Percentiles rank a stretch among this genome's conserved stretches.
Evolutionary conservation across 1,139 yeast genomes (phyloP).

Genomic region (Kodamaea derodonti): DNA sequence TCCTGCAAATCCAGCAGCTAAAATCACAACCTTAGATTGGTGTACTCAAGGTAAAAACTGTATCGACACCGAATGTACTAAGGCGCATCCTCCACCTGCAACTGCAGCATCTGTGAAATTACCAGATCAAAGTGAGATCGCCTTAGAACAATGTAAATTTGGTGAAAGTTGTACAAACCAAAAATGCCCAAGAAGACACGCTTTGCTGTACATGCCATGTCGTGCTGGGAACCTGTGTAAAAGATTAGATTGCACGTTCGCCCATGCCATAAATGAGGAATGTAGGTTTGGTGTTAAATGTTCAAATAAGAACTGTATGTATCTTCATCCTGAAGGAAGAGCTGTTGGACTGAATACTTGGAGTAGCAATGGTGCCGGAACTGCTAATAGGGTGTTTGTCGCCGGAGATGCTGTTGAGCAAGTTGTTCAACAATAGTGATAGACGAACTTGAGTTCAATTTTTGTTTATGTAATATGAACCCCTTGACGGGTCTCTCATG

Average conservation of each 20-base stretch:
- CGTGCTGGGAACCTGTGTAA: slow-evolving; percentile 77
- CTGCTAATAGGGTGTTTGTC: slow-evolving; percentile 56
- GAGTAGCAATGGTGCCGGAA: slow-evolving; percentile 18
- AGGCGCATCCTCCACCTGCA: slow-evolving; percentile 77
- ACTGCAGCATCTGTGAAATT: slow-evolving; percentile 24
- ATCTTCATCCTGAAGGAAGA: slow-evolving; percentile 77
- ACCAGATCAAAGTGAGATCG: slow-evolving; percentile 38
- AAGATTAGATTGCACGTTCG: slow-evolving; percentile 75
- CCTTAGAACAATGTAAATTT: slow-evolving; percentile 78
- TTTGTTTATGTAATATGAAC: neutral
- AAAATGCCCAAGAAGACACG: slow-evolving; percentile 82
- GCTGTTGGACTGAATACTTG: slow-evolving; percentile 40
- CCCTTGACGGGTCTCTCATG: neutral
- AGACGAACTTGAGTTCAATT: neutral
- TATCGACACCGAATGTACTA: slow-evolving; percentile 54
- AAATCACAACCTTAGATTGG: slow-evolving; percentile 68
- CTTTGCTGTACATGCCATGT: slow-evolving; percentile 66
- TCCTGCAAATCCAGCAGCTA: slow-evolving; percentile 72
- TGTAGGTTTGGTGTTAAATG: slow-evolving; percentile 81
- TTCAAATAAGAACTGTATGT: slow-evolving; percentile 64
- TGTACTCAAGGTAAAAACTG: slow-evolving; percentile 70
- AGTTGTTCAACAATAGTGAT: slow-evolving; percentile 43
- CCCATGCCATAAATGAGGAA: slow-evolving; percentile 74
- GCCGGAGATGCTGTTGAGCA: slow-evolving; percentile 79
- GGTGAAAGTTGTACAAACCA: slow-evolving; percentile 72